A percentile compares a stretch with the other conserved stretches of the same genome.
Conservation (phyloP, 2,329 filamentous ascomycete genomes). For the Emergomyces orientalis region DNA sequence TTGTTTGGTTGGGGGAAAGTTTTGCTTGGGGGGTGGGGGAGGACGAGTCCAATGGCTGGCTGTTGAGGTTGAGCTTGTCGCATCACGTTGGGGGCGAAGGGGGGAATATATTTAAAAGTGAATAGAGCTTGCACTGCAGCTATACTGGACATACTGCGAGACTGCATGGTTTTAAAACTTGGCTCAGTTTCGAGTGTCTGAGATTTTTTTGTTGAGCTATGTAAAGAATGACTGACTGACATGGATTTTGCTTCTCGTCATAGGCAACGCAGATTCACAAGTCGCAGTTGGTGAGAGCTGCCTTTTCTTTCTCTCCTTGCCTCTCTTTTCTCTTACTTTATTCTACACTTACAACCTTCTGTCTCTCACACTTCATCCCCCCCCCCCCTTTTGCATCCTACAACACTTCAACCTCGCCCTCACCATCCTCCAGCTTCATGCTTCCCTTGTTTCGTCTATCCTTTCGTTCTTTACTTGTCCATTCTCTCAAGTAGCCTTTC, state of each 20-base stretch:
- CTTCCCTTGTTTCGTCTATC: constrained; percentile 10
- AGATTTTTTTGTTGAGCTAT: constrained; percentile 9
- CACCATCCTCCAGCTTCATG: constrained; percentile 8
- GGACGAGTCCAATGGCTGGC: background rate
- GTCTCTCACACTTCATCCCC: background rate
- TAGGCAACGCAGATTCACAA: constrained; percentile 22
- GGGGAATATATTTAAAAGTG: background rate
- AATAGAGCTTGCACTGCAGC: background rate
- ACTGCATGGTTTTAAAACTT: background rate
- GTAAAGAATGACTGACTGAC: background rate
- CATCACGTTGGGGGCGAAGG: background rate
- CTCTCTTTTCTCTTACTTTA: background rate
- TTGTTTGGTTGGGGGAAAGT: background rate
- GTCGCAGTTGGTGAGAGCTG: constrained; percentile 19
- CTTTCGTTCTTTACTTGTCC: constrained; percentile 2
- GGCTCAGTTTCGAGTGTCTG: background rate
- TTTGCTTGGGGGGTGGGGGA: background rate
- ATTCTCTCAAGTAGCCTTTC: background rate
- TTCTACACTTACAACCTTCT: background rate
- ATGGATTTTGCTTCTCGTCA: constrained; percentile 7
- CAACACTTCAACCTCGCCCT: background rate
- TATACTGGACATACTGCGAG: background rate
- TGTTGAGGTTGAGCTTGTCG: background rate
- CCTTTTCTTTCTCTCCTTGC: constrained; percentile 5
- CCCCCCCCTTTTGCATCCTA: background rate